A percentile compares a stretch with the other conserved stretches of the same genome.
These are phyloP conservation scores for Pseudocercospora pini-densiflorae DNA, from an alignment of 2,329 filamentous ascomycete genomes.

Conservation along the genomic window DNA sequence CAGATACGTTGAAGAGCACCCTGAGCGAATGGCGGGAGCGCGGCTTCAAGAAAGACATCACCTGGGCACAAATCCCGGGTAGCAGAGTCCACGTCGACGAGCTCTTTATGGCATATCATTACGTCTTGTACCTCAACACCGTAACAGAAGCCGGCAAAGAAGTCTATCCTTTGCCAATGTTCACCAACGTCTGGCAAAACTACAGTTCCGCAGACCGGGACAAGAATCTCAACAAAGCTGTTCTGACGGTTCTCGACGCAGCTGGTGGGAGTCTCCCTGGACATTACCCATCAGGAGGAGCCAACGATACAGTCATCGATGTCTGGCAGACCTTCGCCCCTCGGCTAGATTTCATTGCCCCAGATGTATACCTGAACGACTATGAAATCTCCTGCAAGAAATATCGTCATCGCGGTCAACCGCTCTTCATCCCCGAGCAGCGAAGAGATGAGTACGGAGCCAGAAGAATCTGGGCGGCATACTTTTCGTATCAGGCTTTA, in stretches of 20 bases:
- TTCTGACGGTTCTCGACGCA: neutral
- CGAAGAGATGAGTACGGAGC: conserved; percentile 54
- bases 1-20: conserved; percentile 31
- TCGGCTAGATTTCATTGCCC: conserved; percentile 52
- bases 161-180: conserved; percentile 50
- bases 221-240: conserved; percentile 44
- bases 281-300: conserved; percentile 55
- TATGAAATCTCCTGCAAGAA: conserved; percentile 51
- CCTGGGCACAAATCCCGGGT: conserved; percentile 50
- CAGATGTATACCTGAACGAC: conserved; percentile 56
- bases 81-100: conserved; percentile 46
- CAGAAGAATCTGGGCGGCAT: conserved; percentile 49
- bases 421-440: conserved; percentile 59
- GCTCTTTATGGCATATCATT: conserved; percentile 56
- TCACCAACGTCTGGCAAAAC: conserved; percentile 55
- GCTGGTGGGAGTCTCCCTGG: conserved; percentile 51
- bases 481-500: conserved; percentile 47
- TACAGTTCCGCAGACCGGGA: conserved; percentile 42
- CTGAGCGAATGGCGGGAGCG: too few relatives aligned
- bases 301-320: conserved; percentile 49
- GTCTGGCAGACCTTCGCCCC: conserved; percentile 51
- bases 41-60: too few relatives aligned
- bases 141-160: conserved; percentile 49
- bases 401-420: conserved; percentile 51
- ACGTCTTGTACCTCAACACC: conserved; percentile 47